phyloP scores from a whole-genome alignment of 2,329 filamentous ascomycete species.

The Setomelanomma holmii region DNA sequence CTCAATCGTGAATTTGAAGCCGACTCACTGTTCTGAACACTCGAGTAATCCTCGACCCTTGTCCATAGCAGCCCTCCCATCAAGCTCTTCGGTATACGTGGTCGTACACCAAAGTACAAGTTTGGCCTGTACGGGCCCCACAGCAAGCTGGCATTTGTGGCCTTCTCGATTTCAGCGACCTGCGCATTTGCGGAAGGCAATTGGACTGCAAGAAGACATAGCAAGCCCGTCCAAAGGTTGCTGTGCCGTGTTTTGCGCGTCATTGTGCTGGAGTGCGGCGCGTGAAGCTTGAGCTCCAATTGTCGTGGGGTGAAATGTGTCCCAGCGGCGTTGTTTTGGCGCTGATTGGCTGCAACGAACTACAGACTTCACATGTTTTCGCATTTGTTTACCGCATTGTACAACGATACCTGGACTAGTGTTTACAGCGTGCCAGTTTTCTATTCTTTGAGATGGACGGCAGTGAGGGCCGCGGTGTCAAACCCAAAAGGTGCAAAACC shows the following conservation, averaged over 20 bases:
- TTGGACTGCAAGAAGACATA: constrained; percentile 31
- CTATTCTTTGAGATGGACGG: too few species aligned
- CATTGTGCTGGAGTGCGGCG: constrained; percentile 26
- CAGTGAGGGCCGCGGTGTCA: too few species aligned
- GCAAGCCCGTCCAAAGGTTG: constrained; percentile 26
- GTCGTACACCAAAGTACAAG: constrained; percentile 89
- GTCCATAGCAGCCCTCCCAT: constrained; percentile 88
- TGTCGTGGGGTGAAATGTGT: constrained; percentile 23
- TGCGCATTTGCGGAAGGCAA: constrained; percentile 37
- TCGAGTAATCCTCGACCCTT: constrained; percentile 78
- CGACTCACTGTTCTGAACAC: constrained; percentile 75
- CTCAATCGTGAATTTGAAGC: background rate
- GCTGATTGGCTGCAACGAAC: constrained; percentile 29
- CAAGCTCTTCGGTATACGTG: constrained; percentile 80
- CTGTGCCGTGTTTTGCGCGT: constrained; percentile 32
- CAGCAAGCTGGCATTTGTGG: constrained; percentile 81
- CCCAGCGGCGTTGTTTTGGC: constrained; percentile 13
- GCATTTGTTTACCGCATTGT: too few species aligned
- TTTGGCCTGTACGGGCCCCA: constrained; percentile 97
- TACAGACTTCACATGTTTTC: too few species aligned
- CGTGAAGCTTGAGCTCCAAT: constrained; percentile 23
- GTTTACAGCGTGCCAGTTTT: too few species aligned
- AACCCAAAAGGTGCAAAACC: too few species aligned
- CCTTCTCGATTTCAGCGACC: constrained; percentile 50
- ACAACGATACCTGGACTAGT: too few species aligned